Evolutionary conservation across 306 rosid species (phyloP), one percentile per base, ranked within the genome.

Genomic region (Canavalia ensiformis): DNA sequence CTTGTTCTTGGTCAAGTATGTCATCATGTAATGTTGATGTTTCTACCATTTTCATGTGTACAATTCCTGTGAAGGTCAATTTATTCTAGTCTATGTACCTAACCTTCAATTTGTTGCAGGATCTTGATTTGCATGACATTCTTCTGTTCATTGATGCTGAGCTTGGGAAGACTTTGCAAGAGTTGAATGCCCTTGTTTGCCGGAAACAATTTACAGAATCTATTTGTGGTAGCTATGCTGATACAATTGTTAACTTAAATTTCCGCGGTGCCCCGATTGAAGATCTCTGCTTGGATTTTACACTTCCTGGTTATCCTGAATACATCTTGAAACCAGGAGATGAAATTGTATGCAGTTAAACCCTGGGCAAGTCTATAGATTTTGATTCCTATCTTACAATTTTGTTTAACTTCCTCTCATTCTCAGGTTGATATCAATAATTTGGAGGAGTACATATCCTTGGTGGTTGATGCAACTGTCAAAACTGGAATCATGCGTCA

Each of bases 41-140:
- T 39, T 37, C 28, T 25, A 9, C 58, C 72, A 46, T 69, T 59
- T 63, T 60, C 72, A 63, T 51, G 9, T 56, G 29, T 44, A 12
- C 13, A 1, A 39, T 75, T 65, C 4, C 8, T 41, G 11, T 51
- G 29, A 44, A 35, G 64, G 37, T 72, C 8, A 58, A 30, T 31
- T 77, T 60, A 29, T 54, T 65, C 29, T 51, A 68, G 65, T 42
- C 8, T 80, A 80, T 79, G 41, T 34, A 69, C 51, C 59, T 9
- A 68, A 25, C 65, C 29, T 35, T 29, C 4, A n/a, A 54, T 68
- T 51, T 70, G 33, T 75, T 79, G 65, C 87, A 94, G 98, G 98
- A 94, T 57, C 97, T 94, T 85, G 98, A 94, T 94, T 84, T 94
- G 81, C 91, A 92, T 63, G 98, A 94, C 89, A 83, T 94, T 74